Evolutionary conservation across 768 basidiomycete species (phyloP), one percentile per base, ranked within the genome.

Genomic region (Tremella mesenterica): DNA sequence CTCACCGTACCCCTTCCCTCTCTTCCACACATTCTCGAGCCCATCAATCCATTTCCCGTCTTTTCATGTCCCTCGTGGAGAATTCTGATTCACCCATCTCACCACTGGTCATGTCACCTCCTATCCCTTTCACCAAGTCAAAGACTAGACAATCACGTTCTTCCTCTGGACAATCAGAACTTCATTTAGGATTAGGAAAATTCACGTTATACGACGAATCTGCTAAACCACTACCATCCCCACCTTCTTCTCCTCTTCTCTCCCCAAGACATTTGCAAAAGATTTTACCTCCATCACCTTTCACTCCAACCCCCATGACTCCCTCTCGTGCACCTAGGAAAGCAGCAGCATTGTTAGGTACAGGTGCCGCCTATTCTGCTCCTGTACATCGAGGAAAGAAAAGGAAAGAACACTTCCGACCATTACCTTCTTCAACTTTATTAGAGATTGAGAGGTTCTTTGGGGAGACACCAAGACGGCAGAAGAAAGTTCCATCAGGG

Each of bases 381-480:
- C 48, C 16, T 49, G 34, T 34, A 36, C 39, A 20, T 16, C 41
- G 14, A 3, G 25, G 18, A 4, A 45, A 26, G n/a, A 51, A 52
- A 21, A 60, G 48, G 33, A 30, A 25, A 20, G 48, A 59, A 20
- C 59, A 65, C 29, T 65, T 57, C 36, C 49, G 67, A 21, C 62
- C 65, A 16, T 39, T 66, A 2, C 65, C 62, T 10, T 48, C 52
- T 20, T 38, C 54, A 12, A 56, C 60, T 3, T 41, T 63, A 14
- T 18, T 38, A 12, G 67, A 69, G 48, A 65, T 69, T 28, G 59
- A 69, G 44, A 20, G 48, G 20, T 69, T 69, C 55, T 66, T 69
- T 48, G 64, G 64, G 4, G 61, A 64, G 26, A 49, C 57, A 3
- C 62, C 64, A 3, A 50, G 48, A 21, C 58, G 58, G 18, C 36